Percentiles rank a stretch among this genome's conserved stretches.
phyloP scores from a whole-genome alignment of 495 filamentous ascomycete genomes.

The Aspergillus funiculosus region DNA sequence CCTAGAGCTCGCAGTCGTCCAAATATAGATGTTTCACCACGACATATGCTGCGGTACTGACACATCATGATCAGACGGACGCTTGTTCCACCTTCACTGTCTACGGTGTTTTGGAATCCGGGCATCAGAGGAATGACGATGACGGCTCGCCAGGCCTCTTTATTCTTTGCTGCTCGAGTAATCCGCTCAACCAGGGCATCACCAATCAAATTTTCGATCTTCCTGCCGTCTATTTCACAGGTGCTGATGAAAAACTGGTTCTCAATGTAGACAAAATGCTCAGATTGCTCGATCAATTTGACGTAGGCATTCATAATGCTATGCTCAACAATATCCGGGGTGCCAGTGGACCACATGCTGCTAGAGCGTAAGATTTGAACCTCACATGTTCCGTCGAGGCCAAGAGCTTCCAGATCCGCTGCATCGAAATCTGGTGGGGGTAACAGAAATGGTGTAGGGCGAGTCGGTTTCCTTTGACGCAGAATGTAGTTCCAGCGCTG shows the following conservation, averaged over 20 bases:
- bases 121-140: conserved; percentile 95
- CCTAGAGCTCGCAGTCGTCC: conserved; percentile 71
- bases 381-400: conserved; percentile 88
- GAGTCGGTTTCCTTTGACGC: conserved; percentile 85
- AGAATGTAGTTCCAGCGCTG: conserved; percentile 98
- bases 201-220: conserved; percentile 88
- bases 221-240: conserved; percentile 78
- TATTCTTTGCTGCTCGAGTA: conserved; percentile 72
- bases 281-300: conserved; percentile 87
- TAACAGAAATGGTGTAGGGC: conserved; percentile 88
- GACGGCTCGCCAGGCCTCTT: conserved; percentile 89
- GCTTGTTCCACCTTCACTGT: conserved; percentile 87
- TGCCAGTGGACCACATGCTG: conserved; percentile 85
- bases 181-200: conserved; percentile 93
- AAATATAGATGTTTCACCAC: conserved; percentile 90
- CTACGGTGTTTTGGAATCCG: conserved; percentile 95
- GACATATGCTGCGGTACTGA: conserved; percentile 94
- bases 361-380: conserved; percentile 92
- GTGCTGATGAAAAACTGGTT: conserved; percentile 99
- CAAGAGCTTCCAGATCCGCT: conserved; percentile 79
- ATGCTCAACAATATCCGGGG: conserved; percentile 72
- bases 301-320: conserved; percentile 96
- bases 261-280: conserved; percentile 98
- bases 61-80: conserved; percentile 96
- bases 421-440: conserved; percentile 87